Conservation (phyloP, 2,329 filamentous ascomycete genomes). For the Cladobotryum mycophilum region DNA sequence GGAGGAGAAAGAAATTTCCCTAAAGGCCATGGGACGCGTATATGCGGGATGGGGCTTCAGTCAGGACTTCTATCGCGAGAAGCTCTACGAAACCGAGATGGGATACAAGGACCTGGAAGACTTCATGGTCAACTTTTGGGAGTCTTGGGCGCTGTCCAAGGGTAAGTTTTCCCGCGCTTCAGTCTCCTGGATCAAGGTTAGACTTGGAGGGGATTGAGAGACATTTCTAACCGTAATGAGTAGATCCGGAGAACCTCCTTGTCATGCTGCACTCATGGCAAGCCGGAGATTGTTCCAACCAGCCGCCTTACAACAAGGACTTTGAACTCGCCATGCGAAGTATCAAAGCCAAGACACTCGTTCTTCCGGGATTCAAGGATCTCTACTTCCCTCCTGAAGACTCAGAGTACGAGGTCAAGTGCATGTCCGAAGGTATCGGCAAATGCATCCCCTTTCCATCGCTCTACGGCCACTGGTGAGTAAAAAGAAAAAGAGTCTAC, state of each 20-base stretch:
- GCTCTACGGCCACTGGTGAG: constrained; percentile 37
- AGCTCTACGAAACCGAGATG: constrained; percentile 57
- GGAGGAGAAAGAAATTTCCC: constrained; percentile 32
- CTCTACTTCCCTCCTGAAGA: constrained; percentile 79
- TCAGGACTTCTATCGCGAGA: constrained; percentile 70
- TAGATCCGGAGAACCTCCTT: constrained; percentile 66
- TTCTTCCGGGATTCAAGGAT: constrained; percentile 67
- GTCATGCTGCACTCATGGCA: constrained; percentile 78
- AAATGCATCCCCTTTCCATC: constrained; percentile 33
- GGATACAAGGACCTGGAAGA: constrained; percentile 64
- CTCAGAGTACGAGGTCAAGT: constrained; percentile 64
- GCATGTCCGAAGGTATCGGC: constrained; percentile 29
- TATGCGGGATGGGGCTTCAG: constrained; percentile 81
- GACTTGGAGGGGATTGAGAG: not conserved
- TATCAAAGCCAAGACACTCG: constrained; percentile 67
- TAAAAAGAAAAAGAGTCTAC: not conserved
- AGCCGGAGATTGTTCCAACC: constrained; percentile 60
- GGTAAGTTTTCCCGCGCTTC: constrained; percentile 27
- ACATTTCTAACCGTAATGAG: not conserved
- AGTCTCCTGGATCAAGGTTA: not conserved
- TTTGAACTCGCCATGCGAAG: constrained; percentile 59
- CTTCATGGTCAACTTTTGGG: constrained; percentile 72
- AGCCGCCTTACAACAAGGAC: constrained; percentile 61
- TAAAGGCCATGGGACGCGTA: constrained; percentile 67
- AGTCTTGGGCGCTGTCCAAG: constrained; percentile 65